Conservation (phyloP, 139 green algal species). For the Auxenochlorella protothecoides region DNA sequence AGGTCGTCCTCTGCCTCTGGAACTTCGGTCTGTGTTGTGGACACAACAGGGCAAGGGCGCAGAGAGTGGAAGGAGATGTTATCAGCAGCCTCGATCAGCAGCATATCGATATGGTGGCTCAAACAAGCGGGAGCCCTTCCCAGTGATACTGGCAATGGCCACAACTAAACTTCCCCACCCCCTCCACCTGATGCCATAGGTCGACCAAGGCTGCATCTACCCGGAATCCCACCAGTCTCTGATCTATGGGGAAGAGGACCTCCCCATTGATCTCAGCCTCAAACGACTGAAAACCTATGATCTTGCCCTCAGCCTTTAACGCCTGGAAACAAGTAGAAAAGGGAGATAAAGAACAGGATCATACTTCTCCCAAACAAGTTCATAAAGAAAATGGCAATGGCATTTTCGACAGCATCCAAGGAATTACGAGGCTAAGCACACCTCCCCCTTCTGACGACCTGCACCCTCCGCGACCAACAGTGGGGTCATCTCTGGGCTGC, state of each 20-base stretch:
- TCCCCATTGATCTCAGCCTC: slow-evolving; percentile 14
- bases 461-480: not conserved
- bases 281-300: not conserved
- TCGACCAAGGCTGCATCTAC: slow-evolving; percentile 13
- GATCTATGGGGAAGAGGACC: slow-evolving; percentile 25
- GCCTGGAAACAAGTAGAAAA: not conserved
- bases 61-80: no score
- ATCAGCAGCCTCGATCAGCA: not conserved
- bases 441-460: not conserved
- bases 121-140: no score
- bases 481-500: not conserved
- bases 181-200: slow-evolving; percentile 1
- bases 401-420: no score
- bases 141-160: no score
- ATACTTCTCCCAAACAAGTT: no score
- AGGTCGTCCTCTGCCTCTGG: slow-evolving; percentile 26
- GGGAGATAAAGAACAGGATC: not conserved
- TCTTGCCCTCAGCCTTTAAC: no score
- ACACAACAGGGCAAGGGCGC: no score
- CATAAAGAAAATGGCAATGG: no score
- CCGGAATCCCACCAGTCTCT: not conserved
- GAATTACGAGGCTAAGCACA: not conserved
- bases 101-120: not conserved
- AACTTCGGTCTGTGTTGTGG: not conserved
- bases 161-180: not conserved